Percentiles rank a stretch among this genome's conserved stretches.
Conservation (phyloP, 2,329 filamentous ascomycete species). For the Fonsecaea erecta region DNA sequence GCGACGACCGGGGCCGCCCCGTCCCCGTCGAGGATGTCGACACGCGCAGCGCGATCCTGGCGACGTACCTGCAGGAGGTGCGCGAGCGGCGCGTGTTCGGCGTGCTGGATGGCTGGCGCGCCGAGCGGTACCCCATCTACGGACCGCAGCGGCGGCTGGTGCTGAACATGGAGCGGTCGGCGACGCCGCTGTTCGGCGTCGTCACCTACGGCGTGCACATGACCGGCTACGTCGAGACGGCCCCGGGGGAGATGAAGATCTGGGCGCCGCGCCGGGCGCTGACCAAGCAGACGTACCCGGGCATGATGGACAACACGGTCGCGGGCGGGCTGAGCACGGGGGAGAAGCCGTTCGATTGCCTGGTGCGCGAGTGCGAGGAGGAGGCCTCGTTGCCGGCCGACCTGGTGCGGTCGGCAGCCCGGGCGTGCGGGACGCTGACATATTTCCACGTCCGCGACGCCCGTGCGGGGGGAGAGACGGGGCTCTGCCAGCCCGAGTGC, state of each 20-base stretch:
- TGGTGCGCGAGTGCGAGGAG: conserved; percentile 85
- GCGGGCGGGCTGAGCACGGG: conserved; percentile 82
- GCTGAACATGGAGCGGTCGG: conserved; percentile 77
- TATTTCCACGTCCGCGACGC: conserved; percentile 82
- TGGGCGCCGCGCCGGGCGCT: conserved; percentile 81
- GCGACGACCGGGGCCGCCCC: conserved; percentile 20
- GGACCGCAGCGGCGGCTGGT: conserved; percentile 62
- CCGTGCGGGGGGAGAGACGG: conserved; percentile 77
- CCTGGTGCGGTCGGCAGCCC: conserved; percentile 65
- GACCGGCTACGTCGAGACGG: conserved; percentile 68
- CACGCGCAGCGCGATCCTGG: conserved; percentile 64
- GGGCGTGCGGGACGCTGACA: conserved; percentile 71
- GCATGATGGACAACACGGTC: conserved; percentile 95
- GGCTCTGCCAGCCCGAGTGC: conserved; percentile 84
- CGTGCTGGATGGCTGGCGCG: conserved; percentile 76
- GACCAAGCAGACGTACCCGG: conserved; percentile 82
- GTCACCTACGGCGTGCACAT: conserved; percentile 82
- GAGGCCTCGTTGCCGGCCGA: conserved; percentile 79
- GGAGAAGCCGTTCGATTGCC: conserved; percentile 77
- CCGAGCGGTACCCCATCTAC: conserved; percentile 81
- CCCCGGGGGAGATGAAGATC: conserved; percentile 70
- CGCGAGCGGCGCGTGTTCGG: conserved; percentile 72
- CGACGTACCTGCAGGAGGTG: conserved; percentile 68
- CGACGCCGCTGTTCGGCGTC: conserved; percentile 73
- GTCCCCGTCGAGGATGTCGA: conserved; percentile 58